phyloP scores from a whole-genome alignment of 352 stramenopile species.

The Phytophthora cryptogea region DNA sequence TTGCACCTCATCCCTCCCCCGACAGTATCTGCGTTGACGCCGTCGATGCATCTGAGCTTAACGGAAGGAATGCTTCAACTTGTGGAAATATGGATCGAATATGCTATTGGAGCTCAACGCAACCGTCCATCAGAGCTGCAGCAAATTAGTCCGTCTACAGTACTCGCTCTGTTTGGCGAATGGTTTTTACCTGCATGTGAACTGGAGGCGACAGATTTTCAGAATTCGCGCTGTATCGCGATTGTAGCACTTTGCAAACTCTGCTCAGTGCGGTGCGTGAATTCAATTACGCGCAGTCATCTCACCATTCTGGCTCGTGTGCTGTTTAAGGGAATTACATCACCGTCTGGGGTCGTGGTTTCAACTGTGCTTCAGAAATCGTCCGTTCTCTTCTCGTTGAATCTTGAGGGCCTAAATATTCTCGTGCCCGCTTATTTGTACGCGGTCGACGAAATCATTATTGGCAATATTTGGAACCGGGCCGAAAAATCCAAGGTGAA shows the following conservation, averaged over 20 bases:
- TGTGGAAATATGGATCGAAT: constrained; percentile 81
- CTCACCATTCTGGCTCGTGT: constrained; percentile 66
- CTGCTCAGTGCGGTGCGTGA: constrained; percentile 69
- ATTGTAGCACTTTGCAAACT: constrained; percentile 84
- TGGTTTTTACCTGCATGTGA: constrained; percentile 89
- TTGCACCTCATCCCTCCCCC: constrained; percentile 77
- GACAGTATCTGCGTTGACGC: constrained; percentile 66
- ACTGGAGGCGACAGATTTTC: constrained; percentile 63
- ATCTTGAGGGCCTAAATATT: constrained; percentile 76
- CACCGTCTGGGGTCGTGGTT: constrained; percentile 70
- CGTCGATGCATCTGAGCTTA: constrained; percentile 70
- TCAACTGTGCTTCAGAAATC: constrained; percentile 82
- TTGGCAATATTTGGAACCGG: constrained; percentile 77
- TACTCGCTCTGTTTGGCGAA: constrained; percentile 85
- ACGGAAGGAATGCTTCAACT: constrained; percentile 79
- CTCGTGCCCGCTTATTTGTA: constrained; percentile 84
- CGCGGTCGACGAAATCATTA: constrained; percentile 82
- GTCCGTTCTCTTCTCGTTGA: constrained; percentile 77
- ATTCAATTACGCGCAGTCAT: constrained; percentile 64
- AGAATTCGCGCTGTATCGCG: constrained; percentile 77
- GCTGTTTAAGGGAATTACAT: constrained; percentile 81
- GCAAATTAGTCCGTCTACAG: constrained; percentile 79
- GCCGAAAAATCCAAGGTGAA: constrained; percentile 73
- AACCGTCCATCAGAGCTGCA: constrained; percentile 57
- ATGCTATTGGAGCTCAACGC: constrained; percentile 69